phyloP scores from a whole-genome alignment of 345 rosid genomes.

The Brassica rapa region DNA sequence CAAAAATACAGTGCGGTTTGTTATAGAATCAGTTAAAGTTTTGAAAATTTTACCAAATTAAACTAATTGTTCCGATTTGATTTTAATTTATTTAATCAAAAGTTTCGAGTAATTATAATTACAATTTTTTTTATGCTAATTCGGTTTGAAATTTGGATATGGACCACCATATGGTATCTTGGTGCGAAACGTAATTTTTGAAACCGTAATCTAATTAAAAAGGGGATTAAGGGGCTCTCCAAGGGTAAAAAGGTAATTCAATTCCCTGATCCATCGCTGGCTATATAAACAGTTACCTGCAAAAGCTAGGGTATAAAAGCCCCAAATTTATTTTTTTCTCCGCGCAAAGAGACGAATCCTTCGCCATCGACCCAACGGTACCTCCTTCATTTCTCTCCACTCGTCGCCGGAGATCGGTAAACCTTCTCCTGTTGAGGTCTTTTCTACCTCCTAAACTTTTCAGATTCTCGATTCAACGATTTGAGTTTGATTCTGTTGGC shows the following conservation, averaged over 20 bases:
- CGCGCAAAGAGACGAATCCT: slow-evolving; percentile 48
- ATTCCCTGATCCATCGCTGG: slow-evolving; percentile 34
- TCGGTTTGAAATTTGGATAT: no score
- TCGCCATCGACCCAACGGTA: slow-evolving; percentile 40
- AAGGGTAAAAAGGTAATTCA: background rate
- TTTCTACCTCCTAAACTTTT: background rate
- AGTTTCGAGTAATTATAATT: no score
- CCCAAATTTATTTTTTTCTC: slow-evolving; percentile 47
- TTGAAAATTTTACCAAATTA: no score
- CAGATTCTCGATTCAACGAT: slow-evolving; percentile 2
- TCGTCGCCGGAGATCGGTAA: slow-evolving; percentile 45
- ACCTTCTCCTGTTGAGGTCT: slow-evolving; percentile 9
- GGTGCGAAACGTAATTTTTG: background rate
- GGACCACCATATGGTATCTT: no score
- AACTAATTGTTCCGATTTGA: no score
- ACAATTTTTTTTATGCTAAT: no score
- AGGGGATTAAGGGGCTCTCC: background rate
- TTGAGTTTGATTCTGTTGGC: background rate
- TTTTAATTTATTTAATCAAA: no score
- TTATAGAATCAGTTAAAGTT: no score
- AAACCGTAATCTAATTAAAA: background rate
- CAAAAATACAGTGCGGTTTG: no score
- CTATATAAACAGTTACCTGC: slow-evolving; percentile 71
- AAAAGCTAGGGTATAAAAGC: slow-evolving; percentile 85
- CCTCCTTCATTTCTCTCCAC: slow-evolving; percentile 16